Evolutionary conservation across 345 rosid genomes (phyloP).

Genomic region (Bruguiera sexangula): DNA sequence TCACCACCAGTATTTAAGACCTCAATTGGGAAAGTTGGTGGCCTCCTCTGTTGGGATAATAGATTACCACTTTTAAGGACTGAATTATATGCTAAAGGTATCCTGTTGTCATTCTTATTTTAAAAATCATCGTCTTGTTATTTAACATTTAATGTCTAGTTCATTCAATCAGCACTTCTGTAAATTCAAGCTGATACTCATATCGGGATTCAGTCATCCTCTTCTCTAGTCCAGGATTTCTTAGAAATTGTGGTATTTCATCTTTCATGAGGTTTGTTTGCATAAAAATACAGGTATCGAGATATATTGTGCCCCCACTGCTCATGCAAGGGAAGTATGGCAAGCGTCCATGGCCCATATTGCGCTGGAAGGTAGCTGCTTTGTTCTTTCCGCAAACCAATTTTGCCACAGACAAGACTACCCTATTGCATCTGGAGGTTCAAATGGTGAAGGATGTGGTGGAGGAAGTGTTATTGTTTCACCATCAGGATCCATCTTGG

Average conservation of each 20-base stretch:
- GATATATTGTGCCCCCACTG: slow-evolving; percentile 27
- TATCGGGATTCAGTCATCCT: no score
- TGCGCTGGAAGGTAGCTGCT: slow-evolving; percentile 29
- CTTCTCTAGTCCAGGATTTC: background rate
- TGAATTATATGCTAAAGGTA: slow-evolving; percentile 26
- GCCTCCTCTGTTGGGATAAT: slow-evolving; percentile 24
- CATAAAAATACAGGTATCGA: slow-evolving; percentile 18
- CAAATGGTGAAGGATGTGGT: background rate
- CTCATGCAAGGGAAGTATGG: slow-evolving; percentile 20
- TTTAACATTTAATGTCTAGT: background rate
- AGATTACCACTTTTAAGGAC: slow-evolving; percentile 19
- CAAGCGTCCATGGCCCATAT: slow-evolving; percentile 20
- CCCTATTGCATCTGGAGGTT: background rate
- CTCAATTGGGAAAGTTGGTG: slow-evolving; percentile 22
- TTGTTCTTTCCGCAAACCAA: slow-evolving; percentile 30
- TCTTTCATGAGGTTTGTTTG: background rate
- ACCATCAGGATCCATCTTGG: slow-evolving; percentile 22
- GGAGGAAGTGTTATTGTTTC: slow-evolving; percentile 31
- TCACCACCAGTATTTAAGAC: slow-evolving; percentile 14
- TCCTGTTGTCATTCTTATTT: background rate
- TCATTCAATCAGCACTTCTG: no score
- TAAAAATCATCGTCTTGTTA: background rate
- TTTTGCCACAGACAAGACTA: slow-evolving; percentile 18
- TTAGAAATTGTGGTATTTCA: background rate
- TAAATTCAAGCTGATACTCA: no score